Evolutionary conservation across 352 stramenopile species (phyloP).

Genomic region (Phytopythium cucurbitacearum): DNA sequence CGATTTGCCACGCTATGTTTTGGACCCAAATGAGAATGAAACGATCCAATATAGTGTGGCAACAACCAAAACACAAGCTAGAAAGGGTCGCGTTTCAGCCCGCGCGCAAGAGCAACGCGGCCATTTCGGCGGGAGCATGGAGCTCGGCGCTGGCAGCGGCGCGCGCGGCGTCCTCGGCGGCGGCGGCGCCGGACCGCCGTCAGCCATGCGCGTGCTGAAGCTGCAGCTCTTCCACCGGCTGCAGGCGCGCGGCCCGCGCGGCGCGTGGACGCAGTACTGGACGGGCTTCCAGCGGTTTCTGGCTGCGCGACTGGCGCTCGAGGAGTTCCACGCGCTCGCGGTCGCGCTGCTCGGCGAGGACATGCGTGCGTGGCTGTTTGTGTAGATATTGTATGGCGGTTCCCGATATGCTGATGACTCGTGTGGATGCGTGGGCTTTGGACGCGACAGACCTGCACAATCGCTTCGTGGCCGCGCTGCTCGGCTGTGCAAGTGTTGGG

Average conservation of each 20-base stretch:
- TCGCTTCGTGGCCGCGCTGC: constrained; percentile 46
- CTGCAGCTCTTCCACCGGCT: constrained; percentile 59
- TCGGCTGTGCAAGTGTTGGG: constrained; percentile 15
- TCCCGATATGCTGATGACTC: constrained; percentile 2
- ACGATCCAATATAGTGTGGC: too few species aligned
- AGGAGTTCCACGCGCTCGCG: constrained; percentile 52
- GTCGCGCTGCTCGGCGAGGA: constrained; percentile 40
- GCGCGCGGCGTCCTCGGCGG: not conserved
- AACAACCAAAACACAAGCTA: too few species aligned
- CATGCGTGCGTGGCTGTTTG: constrained; percentile 24
- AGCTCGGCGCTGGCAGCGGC: not conserved
- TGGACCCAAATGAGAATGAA: too few species aligned
- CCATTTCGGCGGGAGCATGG: not conserved
- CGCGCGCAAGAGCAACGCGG: constrained; percentile 1
- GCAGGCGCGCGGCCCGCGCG: constrained; percentile 29
- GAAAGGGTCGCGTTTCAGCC: too few species aligned
- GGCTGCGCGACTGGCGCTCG: constrained; percentile 37
- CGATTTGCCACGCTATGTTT: too few species aligned
- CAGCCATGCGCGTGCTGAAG: constrained; percentile 48
- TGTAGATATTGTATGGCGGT: not conserved
- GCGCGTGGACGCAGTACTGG: constrained; percentile 62
- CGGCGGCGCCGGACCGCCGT: not conserved
- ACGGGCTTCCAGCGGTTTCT: constrained; percentile 52
- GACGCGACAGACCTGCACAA: constrained; percentile 46
- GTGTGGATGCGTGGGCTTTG: not conserved